Conservation (phyloP, 1,284 basidiomycete species). For the Thecaphora thlaspeos region DNA sequence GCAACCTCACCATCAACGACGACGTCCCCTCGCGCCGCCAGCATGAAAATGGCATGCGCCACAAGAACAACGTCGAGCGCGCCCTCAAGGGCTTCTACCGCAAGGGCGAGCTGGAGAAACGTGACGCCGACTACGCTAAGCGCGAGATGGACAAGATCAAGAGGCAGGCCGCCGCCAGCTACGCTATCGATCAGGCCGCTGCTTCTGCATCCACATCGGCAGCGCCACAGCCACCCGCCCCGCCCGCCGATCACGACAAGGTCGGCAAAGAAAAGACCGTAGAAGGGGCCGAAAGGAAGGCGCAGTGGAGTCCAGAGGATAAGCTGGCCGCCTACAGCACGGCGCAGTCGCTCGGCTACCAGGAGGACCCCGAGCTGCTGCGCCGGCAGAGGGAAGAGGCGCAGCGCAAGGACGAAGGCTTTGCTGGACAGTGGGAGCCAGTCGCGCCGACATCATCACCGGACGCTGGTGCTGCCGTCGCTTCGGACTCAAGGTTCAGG, state of each 20-base stretch:
- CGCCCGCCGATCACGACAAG: conserved; percentile 52
- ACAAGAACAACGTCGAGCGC: conserved; percentile 89
- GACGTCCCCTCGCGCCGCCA: conserved; percentile 71
- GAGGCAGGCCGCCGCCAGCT: conserved; percentile 63
- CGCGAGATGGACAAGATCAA: conserved; percentile 83
- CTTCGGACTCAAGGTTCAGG: no score
- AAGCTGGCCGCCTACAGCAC: conserved; percentile 80
- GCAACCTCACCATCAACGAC: conserved; percentile 54
- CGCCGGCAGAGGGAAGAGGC: conserved; percentile 63
- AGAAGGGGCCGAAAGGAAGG: conserved; percentile 27
- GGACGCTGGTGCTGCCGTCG: no score
- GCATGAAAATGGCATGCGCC: conserved; percentile 88
- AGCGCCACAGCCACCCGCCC: background rate
- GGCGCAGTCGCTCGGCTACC: conserved; percentile 74
- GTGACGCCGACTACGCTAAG: conserved; percentile 80
- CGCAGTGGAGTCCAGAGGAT: conserved; percentile 65
- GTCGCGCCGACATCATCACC: conserved; percentile 60
- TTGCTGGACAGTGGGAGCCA: conserved; percentile 80
- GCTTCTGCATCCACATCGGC: conserved; percentile 1
- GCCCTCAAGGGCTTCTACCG: conserved; percentile 91
- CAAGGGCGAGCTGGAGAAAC: conserved; percentile 80
- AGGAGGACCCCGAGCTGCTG: conserved; percentile 8
- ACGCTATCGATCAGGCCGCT: conserved; percentile 42
- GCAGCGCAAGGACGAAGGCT: conserved; percentile 67
- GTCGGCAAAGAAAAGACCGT: conserved; percentile 1